Evolutionary conservation across 768 basidiomycete species (phyloP), one percentile per base, ranked within the genome.

Genomic region (Tricholoma furcatifolium): DNA sequence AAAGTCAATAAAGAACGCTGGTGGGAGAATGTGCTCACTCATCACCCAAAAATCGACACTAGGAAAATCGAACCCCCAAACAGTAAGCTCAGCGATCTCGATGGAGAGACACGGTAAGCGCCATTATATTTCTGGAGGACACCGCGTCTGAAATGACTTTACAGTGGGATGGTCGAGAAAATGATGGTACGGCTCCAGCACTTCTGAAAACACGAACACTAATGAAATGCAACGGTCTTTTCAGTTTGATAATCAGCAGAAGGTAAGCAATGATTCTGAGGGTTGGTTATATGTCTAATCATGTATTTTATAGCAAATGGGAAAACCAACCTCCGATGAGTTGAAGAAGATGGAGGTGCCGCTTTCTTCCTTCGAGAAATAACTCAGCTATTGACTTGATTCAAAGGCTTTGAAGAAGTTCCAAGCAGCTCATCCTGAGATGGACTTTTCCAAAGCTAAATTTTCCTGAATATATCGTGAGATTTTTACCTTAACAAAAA

Each of bases 11-110:
- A 89, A 57, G 83, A 90, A 68, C 83, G 90, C 53, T 98, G 97
- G 97, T 99, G 97, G 97, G 91, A 93, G 67, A 94, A 98, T 67
- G 88, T 98, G 58, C 74, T 98, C 46, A 88, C 88, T 2, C 91
- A 96, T 63, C 93, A 97, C 64, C 93, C 97, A 12, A 98, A 94
- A 77, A 87, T 98, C 76, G 91, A 98, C 64, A 97, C 94, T 9
- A 88, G 79, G 50, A 98, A 97, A 74, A 98, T 99, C 60, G 87
- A 88, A 62, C 97, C 97, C 2, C 84, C 87, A 63, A 95, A 98
- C 67, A 94, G 94, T 66, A 96, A 97, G 67, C 77, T 99, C 48
- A 90, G 93, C 66, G 97, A 99, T 64, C 80, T 99, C 18, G 97
- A 99, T 63, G 89, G 88, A 10, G 96, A 98, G 67, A 98, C 96